Evolutionary conservation across 192 early-diverging fungal species (phyloP).

Genomic region (Coemansia sp.): DNA sequence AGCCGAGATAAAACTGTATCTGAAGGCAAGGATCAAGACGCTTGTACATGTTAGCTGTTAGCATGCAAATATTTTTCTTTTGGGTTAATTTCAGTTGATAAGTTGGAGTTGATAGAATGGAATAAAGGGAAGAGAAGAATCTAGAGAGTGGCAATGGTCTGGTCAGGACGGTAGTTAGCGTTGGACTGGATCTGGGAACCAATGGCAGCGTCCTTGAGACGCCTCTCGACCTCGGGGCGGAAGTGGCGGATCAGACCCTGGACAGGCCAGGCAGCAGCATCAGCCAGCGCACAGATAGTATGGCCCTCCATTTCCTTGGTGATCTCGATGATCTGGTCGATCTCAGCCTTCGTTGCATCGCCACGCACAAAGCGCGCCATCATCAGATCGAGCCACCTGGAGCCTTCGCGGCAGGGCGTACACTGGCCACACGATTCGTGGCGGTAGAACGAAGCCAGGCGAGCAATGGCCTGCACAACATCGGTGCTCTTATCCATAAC

Average conservation of each 20-base stretch:
- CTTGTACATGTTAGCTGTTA: neutral
- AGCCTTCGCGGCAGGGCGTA: slow-evolving; percentile 97
- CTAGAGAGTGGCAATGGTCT: slow-evolving; percentile 45
- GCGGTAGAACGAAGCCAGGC: slow-evolving; percentile 91
- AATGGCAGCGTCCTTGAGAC: slow-evolving; percentile 30
- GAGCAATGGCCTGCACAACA: slow-evolving; percentile 89
- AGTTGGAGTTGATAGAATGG: neutral
- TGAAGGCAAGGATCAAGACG: slow-evolving; percentile 1
- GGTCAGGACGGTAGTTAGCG: slow-evolving; percentile 40
- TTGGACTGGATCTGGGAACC: slow-evolving; percentile 33
- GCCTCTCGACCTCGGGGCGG: slow-evolving; percentile 43
- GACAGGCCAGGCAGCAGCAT: slow-evolving; percentile 98
- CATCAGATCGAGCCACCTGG: slow-evolving; percentile 92
- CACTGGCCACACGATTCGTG: slow-evolving; percentile 99
- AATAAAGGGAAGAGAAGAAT: neutral
- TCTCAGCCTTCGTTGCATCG: slow-evolving; percentile 76
- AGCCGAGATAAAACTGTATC: neutral
- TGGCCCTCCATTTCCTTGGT: slow-evolving; percentile 98
- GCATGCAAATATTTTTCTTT: neutral
- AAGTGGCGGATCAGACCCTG: slow-evolving; percentile 94
- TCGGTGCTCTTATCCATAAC: slow-evolving; percentile 99
- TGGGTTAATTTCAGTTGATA: too few species aligned
- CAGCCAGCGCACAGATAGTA: slow-evolving; percentile 99
- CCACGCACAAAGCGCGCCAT: slow-evolving; percentile 95
- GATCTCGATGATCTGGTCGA: slow-evolving; percentile 96